Conservation (phyloP, 169 alveolate species). For the Eimeria mitis region DNA sequence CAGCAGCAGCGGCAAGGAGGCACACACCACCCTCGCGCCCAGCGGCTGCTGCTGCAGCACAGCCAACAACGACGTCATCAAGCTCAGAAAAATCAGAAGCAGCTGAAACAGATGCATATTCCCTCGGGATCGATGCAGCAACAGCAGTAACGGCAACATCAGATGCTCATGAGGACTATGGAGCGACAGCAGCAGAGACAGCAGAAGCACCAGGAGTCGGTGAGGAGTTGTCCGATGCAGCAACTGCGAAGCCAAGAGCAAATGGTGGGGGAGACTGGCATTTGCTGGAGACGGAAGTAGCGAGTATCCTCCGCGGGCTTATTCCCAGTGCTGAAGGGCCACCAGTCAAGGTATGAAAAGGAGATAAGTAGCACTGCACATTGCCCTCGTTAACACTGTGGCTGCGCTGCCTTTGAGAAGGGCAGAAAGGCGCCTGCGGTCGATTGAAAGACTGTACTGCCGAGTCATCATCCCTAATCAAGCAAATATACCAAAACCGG, state of each 20-base stretch:
- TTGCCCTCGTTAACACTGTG: background rate
- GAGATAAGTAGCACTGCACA: background rate
- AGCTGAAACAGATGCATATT: constrained; percentile 26
- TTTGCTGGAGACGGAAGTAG: constrained; percentile 53
- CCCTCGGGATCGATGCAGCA: background rate
- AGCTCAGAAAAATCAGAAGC: background rate
- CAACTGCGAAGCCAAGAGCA: background rate
- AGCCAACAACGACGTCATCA: background rate
- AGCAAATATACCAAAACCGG: background rate
- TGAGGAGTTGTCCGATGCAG: background rate
- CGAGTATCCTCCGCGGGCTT: constrained; percentile 21
- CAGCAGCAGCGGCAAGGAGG: constrained; percentile 62
- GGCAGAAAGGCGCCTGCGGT: background rate
- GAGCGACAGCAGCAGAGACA: constrained; percentile 23
- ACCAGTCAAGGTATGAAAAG: constrained; percentile 46
- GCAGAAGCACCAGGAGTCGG: background rate
- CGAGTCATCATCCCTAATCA: background rate
- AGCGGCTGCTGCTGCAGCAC: constrained; percentile 7
- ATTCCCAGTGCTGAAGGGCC: constrained; percentile 53
- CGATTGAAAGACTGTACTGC: background rate
- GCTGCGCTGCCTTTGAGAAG: background rate
- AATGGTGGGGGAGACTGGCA: constrained; percentile 36
- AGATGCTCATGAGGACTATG: background rate
- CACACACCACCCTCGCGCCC: constrained; percentile 30
- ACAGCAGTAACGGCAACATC: background rate